These are phyloP conservation scores for Dioscorea alata DNA, from an alignment of 106 monocot species.

Conservation along the genomic window DNA sequence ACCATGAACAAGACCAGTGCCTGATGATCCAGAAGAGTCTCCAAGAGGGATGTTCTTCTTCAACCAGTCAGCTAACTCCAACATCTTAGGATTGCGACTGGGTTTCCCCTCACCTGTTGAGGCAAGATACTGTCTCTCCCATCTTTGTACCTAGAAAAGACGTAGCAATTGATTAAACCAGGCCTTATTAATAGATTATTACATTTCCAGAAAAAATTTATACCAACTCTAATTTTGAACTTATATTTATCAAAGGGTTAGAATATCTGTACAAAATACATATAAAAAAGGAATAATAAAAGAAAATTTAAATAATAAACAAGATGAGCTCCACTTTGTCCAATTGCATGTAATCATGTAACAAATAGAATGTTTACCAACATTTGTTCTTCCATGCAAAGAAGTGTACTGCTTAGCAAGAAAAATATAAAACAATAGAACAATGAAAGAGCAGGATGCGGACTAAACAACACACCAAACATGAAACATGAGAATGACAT, in stretches of 20 bases:
- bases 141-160: constrained; percentile 64
- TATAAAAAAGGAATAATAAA: too few relatives aligned
- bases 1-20: constrained; percentile 93
- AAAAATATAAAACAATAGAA: too few relatives aligned
- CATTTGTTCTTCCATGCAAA: too few relatives aligned
- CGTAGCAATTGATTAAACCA: neutral
- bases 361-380: too few relatives aligned
- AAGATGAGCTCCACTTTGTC: too few relatives aligned
- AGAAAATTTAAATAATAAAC: too few relatives aligned
- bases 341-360: too few relatives aligned
- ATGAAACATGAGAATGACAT: too few relatives aligned
- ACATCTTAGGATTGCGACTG: constrained; percentile 61
- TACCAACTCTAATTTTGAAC: neutral
- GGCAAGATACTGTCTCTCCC: constrained; percentile 88
- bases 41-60: constrained; percentile 69
- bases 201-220: neutral
- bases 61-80: constrained; percentile 81
- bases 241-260: neutral
- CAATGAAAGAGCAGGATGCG: too few relatives aligned
- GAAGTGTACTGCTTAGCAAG: too few relatives aligned
- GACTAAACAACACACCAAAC: too few relatives aligned
- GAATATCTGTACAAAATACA: neutral
- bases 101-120: constrained; percentile 87
- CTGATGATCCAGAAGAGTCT: constrained; percentile 52
- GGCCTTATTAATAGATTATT: neutral